Evolutionary conservation across 2,329 filamentous ascomycete genomes (phyloP), one percentile per base, ranked within the genome.

Genomic region (Colletotrichum euphorbiae): DNA sequence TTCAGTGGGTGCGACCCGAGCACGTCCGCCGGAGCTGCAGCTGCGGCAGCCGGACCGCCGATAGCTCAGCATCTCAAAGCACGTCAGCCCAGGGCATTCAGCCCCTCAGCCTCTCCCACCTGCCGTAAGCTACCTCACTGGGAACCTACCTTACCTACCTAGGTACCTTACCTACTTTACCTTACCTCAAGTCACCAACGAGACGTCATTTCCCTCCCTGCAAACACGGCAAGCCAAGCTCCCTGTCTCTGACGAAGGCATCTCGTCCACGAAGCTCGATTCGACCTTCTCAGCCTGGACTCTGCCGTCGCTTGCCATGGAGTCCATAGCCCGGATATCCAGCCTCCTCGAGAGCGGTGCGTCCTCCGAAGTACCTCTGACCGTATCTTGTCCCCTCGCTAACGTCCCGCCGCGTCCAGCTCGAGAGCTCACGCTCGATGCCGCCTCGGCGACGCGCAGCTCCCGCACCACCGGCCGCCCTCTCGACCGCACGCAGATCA

Each of bases 391-490:
- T 58, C 69, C 28, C 28, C 7, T 6, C 42, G 70, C 70, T 71
- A 63, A 74, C 56, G 33, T 33, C 31, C 31, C 46, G 59, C 60
- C 63, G 33, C 56, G 58, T 60, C 50, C 82, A 97, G 96, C 96
- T 77, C 92, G 96, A 81, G 96, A 98, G 82, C 90, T 99, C 77
- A 99, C 96, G 65, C 90, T 99, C 81, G 96, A 99, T 87, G 96
- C 96, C 73, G 95, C 96, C 74, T 93, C 94, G 80, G 93, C 94
- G 74, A 94, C 94, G 73, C 89, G 93, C 76, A 87, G 83, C 77
- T 84, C 86, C 69, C 85, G 89, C 69, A 84, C 85, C 73, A 84
- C 89, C 40, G 84, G 88, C 24, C 88, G 89, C 61, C 88, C 89
- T 51, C 82, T 96, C 71, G 91, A 94, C 69, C 87, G 90, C n/a